phyloP scores from a whole-genome alignment of 2,329 filamentous ascomycete species.

The Tricladium varicosporioides region DNA sequence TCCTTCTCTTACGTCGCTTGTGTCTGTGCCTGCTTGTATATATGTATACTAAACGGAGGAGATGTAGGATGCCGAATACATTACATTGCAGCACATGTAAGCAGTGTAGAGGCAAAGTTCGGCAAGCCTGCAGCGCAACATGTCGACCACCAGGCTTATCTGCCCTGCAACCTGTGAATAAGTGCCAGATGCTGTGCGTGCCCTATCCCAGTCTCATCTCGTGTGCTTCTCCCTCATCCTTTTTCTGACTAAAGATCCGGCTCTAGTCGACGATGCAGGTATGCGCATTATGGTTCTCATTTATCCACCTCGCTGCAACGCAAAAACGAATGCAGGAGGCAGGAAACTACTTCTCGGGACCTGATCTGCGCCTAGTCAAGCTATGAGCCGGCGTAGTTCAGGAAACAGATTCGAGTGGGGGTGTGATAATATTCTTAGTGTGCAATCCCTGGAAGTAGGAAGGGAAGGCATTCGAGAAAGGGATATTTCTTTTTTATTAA shows the following conservation, averaged over 20 bases:
- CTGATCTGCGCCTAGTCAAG: background rate
- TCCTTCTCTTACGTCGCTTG: background rate
- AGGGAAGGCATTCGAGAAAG: background rate
- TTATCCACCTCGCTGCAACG: background rate
- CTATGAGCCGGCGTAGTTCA: background rate
- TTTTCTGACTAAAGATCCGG: background rate
- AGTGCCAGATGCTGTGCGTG: background rate
- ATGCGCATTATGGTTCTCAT: background rate
- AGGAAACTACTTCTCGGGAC: background rate
- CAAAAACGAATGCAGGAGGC: background rate
- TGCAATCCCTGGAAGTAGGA: background rate
- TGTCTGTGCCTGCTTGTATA: background rate
- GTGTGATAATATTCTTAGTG: background rate
- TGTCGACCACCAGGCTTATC: background rate
- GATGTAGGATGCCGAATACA: background rate
- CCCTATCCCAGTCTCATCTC: background rate
- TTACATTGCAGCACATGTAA: background rate
- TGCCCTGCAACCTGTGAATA: background rate
- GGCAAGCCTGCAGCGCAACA: background rate
- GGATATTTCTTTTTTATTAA: background rate
- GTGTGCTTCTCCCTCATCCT: background rate
- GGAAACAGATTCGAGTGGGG: background rate
- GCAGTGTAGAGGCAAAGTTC: background rate
- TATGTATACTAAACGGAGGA: background rate
- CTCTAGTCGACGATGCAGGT: background rate